A percentile compares a stretch with the other conserved stretches of the same genome.
Conservation (phyloP, 768 basidiomycete genomes). For the Lentinula boryana region DNA sequence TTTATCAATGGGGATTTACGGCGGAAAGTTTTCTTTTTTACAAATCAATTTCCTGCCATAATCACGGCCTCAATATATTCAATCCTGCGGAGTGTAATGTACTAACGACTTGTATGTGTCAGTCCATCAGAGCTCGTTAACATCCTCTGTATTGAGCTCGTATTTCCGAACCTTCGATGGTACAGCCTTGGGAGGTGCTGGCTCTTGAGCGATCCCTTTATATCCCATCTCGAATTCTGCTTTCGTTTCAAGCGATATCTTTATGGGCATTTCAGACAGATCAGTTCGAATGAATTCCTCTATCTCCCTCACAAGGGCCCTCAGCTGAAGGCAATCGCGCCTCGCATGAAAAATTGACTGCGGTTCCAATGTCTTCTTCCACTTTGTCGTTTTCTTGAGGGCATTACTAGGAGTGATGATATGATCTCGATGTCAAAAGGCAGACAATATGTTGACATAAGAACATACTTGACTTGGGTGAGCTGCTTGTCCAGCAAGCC, state of each 20-base stretch:
- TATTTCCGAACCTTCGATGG: not conserved
- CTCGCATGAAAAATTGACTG: not conserved
- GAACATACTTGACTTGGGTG: not conserved
- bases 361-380: not conserved
- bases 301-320: not conserved
- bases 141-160: constrained; percentile 11
- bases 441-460: not conserved
- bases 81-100: too few relatives aligned
- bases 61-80: too few relatives aligned
- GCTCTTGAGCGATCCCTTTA: not conserved
- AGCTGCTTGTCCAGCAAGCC: constrained; percentile 1
- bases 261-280: not conserved
- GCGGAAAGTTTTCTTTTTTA: too few relatives aligned
- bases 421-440: not conserved
- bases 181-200: constrained; percentile 9
- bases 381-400: not conserved
- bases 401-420: not conserved
- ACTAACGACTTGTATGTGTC: too few relatives aligned
- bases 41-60: too few relatives aligned
- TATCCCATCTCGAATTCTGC: constrained; percentile 1
- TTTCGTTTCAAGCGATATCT: not conserved
- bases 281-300: not conserved
- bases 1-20: too few relatives aligned
- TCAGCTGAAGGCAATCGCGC: not conserved
- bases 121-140: not conserved